Conservation (phyloP, 495 filamentous ascomycete species). For the Jackrogersella multiformis region DNA sequence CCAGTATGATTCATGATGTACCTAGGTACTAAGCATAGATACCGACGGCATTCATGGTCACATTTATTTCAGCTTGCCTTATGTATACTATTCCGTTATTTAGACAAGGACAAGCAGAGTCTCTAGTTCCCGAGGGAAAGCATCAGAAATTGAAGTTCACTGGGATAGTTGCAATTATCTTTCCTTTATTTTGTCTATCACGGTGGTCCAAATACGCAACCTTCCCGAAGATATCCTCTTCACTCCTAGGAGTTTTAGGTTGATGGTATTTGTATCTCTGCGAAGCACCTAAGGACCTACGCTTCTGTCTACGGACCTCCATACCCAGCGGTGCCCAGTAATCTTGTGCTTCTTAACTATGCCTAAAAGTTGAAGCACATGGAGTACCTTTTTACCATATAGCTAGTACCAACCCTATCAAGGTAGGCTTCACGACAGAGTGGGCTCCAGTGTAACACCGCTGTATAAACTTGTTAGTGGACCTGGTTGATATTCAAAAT, state of each 20-base stretch:
- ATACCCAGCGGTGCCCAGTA: slow-evolving; percentile 2
- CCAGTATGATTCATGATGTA: background rate
- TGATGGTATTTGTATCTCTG: slow-evolving; percentile 5
- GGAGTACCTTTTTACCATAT: background rate
- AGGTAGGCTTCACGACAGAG: slow-evolving; percentile 30
- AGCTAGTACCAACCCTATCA: background rate
- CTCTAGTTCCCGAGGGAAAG: background rate
- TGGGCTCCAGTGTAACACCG: slow-evolving; percentile 57
- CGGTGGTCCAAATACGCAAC: slow-evolving; percentile 16
- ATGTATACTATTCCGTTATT: background rate
- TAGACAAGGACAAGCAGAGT: slow-evolving; percentile 4
- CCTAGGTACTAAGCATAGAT: background rate
- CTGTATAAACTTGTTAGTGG: slow-evolving; percentile 28
- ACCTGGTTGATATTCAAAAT: background rate
- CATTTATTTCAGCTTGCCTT: background rate
- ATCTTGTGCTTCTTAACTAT: slow-evolving; percentile 1
- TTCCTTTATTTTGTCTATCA: slow-evolving; percentile 10
- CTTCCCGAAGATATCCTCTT: slow-evolving; percentile 4
- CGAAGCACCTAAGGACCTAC: slow-evolving; percentile 7
- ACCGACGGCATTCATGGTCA: background rate
- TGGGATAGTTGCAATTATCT: background rate
- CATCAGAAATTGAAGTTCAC: background rate
- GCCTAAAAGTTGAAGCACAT: background rate
- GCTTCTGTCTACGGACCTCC: slow-evolving; percentile 1
- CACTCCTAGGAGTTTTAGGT: background rate